phyloP scores from a whole-genome alignment of 352 stramenopile genomes.

The Phytophthora litchii region DNA sequence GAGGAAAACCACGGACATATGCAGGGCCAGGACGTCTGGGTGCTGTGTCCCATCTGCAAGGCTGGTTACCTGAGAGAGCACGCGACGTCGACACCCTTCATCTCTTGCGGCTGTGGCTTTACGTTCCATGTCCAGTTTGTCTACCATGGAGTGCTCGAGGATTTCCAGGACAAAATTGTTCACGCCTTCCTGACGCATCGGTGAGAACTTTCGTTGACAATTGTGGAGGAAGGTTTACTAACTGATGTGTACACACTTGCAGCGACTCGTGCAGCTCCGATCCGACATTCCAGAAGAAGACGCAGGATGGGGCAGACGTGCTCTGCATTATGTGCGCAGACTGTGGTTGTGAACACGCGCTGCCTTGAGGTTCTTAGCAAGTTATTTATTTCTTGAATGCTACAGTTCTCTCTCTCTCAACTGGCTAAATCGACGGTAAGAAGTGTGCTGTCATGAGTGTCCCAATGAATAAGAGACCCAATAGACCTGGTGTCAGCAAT shows the following conservation, averaged over 20 bases:
- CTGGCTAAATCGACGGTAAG: conserved; percentile 80
- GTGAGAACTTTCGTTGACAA: conserved; percentile 25
- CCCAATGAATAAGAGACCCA: conserved; percentile 90
- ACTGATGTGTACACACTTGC: conserved; percentile 1
- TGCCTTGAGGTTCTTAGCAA: conserved; percentile 26
- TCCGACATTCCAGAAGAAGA: conserved; percentile 55
- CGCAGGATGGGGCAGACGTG: conserved; percentile 29
- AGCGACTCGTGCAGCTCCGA: conserved; percentile 57
- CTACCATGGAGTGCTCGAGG: conserved; percentile 56
- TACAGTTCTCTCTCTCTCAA: conserved; percentile 6
- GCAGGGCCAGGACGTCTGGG: conserved; percentile 1
- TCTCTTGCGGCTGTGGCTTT: conserved; percentile 65
- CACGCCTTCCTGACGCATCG: conserved; percentile 63
- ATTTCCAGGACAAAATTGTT: conserved; percentile 67
- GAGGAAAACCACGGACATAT: neutral
- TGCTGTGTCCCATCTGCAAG: conserved; percentile 62
- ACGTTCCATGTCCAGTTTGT: conserved; percentile 51
- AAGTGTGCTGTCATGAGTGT: conserved; percentile 95
- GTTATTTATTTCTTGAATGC: conserved; percentile 37
- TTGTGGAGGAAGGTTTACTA: neutral
- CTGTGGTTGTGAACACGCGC: conserved; percentile 41
- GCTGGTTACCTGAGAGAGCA: conserved; percentile 38
- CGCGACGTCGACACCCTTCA: conserved; percentile 12
- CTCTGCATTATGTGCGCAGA: conserved; percentile 46
- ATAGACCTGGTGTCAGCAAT: conserved; percentile 89